A percentile compares a stretch with the other conserved stretches of the same genome.
Conservation (phyloP, 495 filamentous ascomycete genomes). For the Aspergillus indologenus region DNA sequence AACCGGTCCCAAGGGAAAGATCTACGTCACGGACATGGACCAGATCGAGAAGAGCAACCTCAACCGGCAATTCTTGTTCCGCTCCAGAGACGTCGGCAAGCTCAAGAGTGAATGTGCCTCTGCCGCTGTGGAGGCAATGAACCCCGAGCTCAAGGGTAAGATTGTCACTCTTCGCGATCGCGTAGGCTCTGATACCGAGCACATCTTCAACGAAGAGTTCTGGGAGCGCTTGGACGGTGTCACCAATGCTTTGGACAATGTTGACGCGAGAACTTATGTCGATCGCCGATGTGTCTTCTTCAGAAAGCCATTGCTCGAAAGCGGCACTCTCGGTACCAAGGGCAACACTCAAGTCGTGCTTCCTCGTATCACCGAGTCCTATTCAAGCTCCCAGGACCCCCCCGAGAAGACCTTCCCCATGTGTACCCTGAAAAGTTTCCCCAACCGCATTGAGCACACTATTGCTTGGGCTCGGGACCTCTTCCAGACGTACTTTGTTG, state of each 20-base stretch:
- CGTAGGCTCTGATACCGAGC: constrained; percentile 88
- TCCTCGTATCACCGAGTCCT: constrained; percentile 88
- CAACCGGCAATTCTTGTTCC: constrained; percentile 96
- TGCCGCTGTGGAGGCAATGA: constrained; percentile 86
- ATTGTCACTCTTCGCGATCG: constrained; percentile 83
- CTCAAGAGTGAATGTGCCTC: constrained; percentile 97
- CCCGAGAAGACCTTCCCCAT: constrained; percentile 98
- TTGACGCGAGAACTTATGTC: constrained; percentile 95
- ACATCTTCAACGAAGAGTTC: constrained; percentile 93
- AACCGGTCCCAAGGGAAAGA: constrained; percentile 81
- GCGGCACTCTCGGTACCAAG: constrained; percentile 96
- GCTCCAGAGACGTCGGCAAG: constrained; percentile 88
- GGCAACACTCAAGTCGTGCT: constrained; percentile 97
- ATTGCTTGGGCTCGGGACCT: constrained; percentile 97
- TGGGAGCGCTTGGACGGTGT: constrained; percentile 89
- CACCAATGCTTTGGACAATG: constrained; percentile 96
- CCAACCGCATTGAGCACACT: constrained; percentile 97
- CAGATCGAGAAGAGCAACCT: constrained; percentile 99
- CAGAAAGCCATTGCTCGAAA: constrained; percentile 93
- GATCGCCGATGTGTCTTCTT: constrained; percentile 98
- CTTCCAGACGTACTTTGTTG: constrained; percentile 91
- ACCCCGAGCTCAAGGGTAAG: constrained; percentile 82
- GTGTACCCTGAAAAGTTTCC: constrained; percentile 97
- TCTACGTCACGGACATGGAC: constrained; percentile 95
- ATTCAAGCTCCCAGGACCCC: constrained; percentile 97